A percentile compares a stretch with the other conserved stretches of the same genome.
phyloP scores from a whole-genome alignment of 1,139 yeast genomes.

The Yamadazyma triangularis region DNA sequence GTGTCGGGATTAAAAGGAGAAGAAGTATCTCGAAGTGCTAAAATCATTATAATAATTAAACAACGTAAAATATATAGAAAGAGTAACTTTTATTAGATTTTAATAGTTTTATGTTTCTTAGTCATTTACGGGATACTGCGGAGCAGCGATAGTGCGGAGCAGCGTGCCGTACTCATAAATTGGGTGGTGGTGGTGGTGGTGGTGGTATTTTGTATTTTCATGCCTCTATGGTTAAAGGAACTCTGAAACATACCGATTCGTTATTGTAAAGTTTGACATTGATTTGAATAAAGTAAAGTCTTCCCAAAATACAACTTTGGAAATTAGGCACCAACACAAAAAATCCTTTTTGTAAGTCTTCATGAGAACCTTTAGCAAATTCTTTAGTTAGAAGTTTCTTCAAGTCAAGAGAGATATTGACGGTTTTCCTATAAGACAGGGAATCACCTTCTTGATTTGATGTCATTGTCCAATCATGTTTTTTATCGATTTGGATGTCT shows the following conservation, averaged over 20 bases:
- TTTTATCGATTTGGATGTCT: constrained; percentile 6
- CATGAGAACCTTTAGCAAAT: constrained; percentile 6
- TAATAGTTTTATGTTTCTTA: too few species aligned
- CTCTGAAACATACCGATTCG: constrained; percentile 27
- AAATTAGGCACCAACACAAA: constrained; percentile 53
- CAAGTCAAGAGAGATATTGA: constrained; percentile 21
- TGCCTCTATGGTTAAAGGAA: too few species aligned
- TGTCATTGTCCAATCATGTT: constrained; percentile 2
- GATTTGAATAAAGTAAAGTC: constrained; percentile 44
- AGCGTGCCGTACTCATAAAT: too few species aligned
- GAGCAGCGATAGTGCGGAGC: too few species aligned
- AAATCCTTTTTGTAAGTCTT: constrained; percentile 19
- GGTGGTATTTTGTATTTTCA: too few species aligned
- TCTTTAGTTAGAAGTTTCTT: constrained; percentile 17
- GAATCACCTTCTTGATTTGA: constrained; percentile 1
- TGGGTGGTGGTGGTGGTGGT: too few species aligned
- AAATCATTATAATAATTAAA: too few species aligned
- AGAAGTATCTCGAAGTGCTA: too few species aligned
- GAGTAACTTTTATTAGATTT: too few species aligned
- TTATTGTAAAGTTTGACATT: constrained; percentile 28
- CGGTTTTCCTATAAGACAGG: constrained; percentile 10
- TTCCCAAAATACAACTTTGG: constrained; percentile 52
- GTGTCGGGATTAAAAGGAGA: too few species aligned
- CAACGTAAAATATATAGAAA: too few species aligned
- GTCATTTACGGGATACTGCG: too few species aligned